Percentiles rank a stretch among this genome's conserved stretches.
Evolutionary conservation across 75 land plant species (phyloP).

Genomic region (Pseudotsuga menziesii): DNA sequence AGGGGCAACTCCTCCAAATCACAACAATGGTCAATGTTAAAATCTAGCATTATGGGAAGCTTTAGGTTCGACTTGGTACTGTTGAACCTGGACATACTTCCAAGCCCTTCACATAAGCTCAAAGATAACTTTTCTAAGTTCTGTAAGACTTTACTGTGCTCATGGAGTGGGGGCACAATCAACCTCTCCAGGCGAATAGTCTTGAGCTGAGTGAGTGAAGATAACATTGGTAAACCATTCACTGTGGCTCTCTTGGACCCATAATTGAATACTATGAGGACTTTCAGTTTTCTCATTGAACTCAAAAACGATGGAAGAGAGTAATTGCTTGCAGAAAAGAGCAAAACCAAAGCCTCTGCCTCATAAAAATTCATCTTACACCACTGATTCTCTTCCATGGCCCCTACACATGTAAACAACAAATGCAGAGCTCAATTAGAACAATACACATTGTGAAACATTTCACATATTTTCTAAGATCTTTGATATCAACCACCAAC

Average conservation of each 20-base stretch:
- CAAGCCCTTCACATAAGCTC: slow-evolving; percentile 33
- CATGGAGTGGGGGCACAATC: slow-evolving; percentile 22
- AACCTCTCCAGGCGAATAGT: slow-evolving; percentile 59
- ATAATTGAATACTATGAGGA: slow-evolving; percentile 34
- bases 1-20: slow-evolving; percentile 40
- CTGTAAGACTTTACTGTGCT: slow-evolving; percentile 14
- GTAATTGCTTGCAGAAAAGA: slow-evolving; percentile 38
- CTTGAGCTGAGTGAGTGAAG: slow-evolving; percentile 24
- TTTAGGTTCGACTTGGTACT: slow-evolving; percentile 13
- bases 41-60: slow-evolving; percentile 43
- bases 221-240: background rate
- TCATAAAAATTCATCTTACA: slow-evolving; percentile 38
- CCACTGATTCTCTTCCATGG: slow-evolving; percentile 55
- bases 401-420: slow-evolving; percentile 24
- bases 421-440: background rate
- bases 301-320: slow-evolving; percentile 49
- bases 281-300: slow-evolving; percentile 44
- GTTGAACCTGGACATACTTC: slow-evolving; percentile 10
- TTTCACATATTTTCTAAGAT: too few relatives aligned
- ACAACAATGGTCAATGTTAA: slow-evolving; percentile 49
- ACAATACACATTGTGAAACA: background rate
- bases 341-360: slow-evolving; percentile 53
- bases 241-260: slow-evolving; percentile 8
- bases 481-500: too few relatives aligned
- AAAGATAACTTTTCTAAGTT: slow-evolving; percentile 40